Evolutionary conservation across 2,329 filamentous ascomycete genomes (phyloP).

Genomic region (Mollisiaceae sp.): DNA sequence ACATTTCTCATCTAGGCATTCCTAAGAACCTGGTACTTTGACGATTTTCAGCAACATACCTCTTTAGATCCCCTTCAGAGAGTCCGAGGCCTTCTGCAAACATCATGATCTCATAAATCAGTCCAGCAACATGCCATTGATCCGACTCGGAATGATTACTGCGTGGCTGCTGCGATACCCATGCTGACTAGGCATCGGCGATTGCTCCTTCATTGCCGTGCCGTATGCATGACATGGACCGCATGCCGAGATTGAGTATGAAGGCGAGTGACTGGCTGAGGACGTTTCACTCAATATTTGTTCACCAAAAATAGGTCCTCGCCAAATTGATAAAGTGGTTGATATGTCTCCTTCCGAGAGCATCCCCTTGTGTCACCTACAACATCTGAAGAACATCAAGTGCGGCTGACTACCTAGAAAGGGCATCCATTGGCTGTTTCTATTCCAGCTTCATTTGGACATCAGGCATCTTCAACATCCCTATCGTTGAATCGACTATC

Average conservation of each 20-base stretch:
- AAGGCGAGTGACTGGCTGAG: slow-evolving; percentile 12
- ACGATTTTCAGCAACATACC: not conserved
- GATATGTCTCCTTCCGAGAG: not conserved
- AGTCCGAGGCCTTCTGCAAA: not conserved
- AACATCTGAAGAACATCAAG: not conserved
- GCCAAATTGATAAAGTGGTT: slow-evolving; percentile 9
- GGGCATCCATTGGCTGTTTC: not conserved
- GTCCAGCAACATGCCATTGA: slow-evolving; percentile 15
- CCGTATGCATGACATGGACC: slow-evolving; percentile 23
- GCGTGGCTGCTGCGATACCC: not conserved
- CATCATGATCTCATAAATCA: slow-evolving; percentile 7
- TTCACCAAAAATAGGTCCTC: slow-evolving; percentile 24
- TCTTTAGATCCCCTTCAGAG: not conserved
- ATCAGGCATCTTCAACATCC: not conserved
- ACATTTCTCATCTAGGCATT: not conserved
- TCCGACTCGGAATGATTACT: not conserved
- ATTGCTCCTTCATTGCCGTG: slow-evolving; percentile 10
- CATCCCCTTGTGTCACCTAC: not conserved
- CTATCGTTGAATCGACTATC: not conserved
- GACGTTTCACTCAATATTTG: slow-evolving; percentile 17
- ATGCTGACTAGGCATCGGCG: slow-evolving; percentile 11
- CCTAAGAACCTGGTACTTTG: not conserved
- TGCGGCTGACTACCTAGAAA: not conserved
- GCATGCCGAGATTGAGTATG: slow-evolving; percentile 23
- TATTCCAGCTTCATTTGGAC: not conserved